Base-by-base conservation (phyloP, 768 basidiomycete species). In the Mycena indigotica region DNA sequence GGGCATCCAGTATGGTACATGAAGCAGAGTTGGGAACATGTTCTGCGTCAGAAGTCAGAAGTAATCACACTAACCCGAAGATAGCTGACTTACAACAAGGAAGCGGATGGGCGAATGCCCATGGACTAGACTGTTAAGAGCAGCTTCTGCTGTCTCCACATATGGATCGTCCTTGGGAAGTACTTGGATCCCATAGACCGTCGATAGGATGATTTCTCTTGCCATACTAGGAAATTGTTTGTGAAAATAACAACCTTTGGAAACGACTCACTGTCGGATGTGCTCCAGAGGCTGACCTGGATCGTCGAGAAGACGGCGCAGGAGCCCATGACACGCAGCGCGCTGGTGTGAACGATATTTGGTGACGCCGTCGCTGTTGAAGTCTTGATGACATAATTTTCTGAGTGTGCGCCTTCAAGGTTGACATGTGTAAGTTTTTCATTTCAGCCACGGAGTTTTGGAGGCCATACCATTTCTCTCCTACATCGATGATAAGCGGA, bases 131-230 rank as follows among this genome's bases (percentile, higher is more conserved):
- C 56, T 57, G 0, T 53, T 38, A 30, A 68, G 60, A 1, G 66
- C 67, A 17, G 58, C 56, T 35, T 74, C 64, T 6, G 69, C 69
- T 28, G 65, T 50, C 24, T 67, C 46, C 15, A 75, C 63, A 24
- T 72, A 69, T 0, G 71, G 72, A 58, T 79, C 77, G 24, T 66
- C 44, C 1, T 65, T 58, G 3, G 64, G 60, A 50, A 66, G 32
- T 16, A 74, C 70, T 12, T 69, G 61, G 19, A 76, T 67, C 2
- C 77, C 79, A 49, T 78, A 71, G 1, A 73, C 73, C 16, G 73
- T 64, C 19, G 62, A 67, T 55, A 71, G 59, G 57, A 78, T 74
- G 15, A 69, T 62, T 3, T 74, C 67, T 0, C 73, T 72, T 0
- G 72, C 67, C 52, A 69, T 60, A 38, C 80, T 80, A 46, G 60